A percentile compares a stretch with the other conserved stretches of the same genome.
Evolutionary conservation across 176 grass and related monocot genomes (phyloP).

Genomic region (Tuctoria greenei): DNA sequence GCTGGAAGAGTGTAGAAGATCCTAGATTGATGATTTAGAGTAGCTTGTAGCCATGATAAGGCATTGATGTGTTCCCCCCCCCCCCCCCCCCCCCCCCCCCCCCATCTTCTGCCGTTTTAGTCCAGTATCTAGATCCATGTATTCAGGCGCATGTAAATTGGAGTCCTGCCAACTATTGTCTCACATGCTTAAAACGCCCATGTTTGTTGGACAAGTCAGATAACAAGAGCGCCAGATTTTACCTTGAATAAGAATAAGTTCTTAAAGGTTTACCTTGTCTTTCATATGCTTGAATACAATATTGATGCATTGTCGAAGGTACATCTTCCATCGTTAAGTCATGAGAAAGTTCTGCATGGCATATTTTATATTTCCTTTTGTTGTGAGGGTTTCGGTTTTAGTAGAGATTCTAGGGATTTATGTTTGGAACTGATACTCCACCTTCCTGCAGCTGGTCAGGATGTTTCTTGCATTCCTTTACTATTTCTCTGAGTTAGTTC

Average conservation of each 20-base stretch:
- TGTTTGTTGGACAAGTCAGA: slow-evolving; percentile 20
- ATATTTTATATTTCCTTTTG: background rate
- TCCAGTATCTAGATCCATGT: slow-evolving; percentile 35
- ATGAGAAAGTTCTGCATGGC: background rate
- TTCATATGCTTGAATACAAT: background rate
- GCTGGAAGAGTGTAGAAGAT: slow-evolving; percentile 37
- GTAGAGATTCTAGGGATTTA: background rate
- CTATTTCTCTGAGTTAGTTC: background rate
- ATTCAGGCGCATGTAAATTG: slow-evolving; percentile 44
- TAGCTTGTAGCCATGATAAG: slow-evolving; percentile 3
- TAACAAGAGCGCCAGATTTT: slow-evolving; percentile 29
- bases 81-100: too few relatives aligned
- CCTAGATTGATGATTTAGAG: slow-evolving; percentile 30
- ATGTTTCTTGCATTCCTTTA: background rate
- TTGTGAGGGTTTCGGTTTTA: background rate
- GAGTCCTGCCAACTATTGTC: slow-evolving; percentile 24
- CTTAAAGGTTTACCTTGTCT: background rate
- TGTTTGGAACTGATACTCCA: background rate
- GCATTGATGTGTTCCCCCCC: slow-evolving; percentile 3
- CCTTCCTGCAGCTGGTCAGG: background rate
- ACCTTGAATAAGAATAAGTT: too few relatives aligned
- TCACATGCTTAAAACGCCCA: slow-evolving; percentile 2
- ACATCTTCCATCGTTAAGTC: background rate
- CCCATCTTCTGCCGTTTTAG: background rate
- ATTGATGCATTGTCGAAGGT: background rate